A percentile compares a stretch with the other conserved stretches of the same genome.
Conservation (phyloP, 257 asterid genomes). For the Forsythia suspensa region DNA sequence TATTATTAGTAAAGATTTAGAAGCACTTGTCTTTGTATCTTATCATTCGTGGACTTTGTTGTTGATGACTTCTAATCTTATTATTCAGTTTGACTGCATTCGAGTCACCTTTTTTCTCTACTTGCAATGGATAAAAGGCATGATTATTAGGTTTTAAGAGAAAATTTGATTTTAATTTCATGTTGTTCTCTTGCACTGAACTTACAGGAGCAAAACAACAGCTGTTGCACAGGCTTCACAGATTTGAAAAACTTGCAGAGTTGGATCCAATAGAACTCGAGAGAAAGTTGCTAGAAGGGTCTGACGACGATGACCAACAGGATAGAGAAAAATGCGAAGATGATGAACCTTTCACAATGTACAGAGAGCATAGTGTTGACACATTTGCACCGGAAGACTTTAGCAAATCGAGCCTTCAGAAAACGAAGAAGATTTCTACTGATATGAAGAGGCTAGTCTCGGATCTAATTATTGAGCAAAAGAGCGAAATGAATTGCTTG, state of each 20-base stretch:
- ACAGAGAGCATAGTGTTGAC: constrained; percentile 23
- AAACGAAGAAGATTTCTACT: constrained; percentile 20
- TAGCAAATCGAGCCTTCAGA: constrained; percentile 22
- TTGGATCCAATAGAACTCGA: constrained; percentile 80
- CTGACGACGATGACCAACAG: constrained; percentile 37
- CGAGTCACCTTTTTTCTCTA: neutral
- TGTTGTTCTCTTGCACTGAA: neutral
- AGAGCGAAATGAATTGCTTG: constrained; percentile 16
- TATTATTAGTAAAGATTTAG: too few relatives aligned
- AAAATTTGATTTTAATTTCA: neutral
- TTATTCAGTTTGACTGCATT: neutral
- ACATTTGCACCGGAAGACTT: constrained; percentile 30
- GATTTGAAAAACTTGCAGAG: constrained; percentile 77
- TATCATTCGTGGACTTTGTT: neutral
- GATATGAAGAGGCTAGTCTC: constrained; percentile 60
- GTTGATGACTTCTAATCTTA: neutral
- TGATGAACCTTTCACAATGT: constrained; percentile 21
- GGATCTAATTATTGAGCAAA: constrained; percentile 56
- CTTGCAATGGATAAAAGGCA: neutral
- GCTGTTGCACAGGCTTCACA: constrained; percentile 62
- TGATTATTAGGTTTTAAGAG: neutral
- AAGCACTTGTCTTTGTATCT: neutral
- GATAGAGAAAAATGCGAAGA: constrained; percentile 20
- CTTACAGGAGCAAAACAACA: constrained; percentile 73
- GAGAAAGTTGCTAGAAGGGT: constrained; percentile 56